A percentile compares a stretch with the other conserved stretches of the same genome.
Conservation (phyloP, 306 rosid species). For the Malus sieversii region DNA sequence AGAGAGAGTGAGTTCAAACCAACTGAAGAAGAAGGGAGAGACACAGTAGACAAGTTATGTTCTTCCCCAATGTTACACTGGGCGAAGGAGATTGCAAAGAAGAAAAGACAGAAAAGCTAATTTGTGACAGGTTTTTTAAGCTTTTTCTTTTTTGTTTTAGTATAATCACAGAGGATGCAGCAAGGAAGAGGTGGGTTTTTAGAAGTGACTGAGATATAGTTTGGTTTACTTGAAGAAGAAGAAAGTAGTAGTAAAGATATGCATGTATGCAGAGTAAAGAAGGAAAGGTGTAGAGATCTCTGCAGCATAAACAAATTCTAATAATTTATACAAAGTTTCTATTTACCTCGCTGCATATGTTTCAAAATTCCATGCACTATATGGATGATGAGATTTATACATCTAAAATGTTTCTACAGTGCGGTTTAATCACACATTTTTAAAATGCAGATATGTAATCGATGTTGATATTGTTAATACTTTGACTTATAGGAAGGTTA, state of each 20-base stretch:
- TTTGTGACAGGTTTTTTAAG: constrained; percentile 12
- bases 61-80: constrained; percentile 11
- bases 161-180: constrained; percentile 15
- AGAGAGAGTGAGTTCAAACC: neutral
- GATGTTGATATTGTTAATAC: no score
- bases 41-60: constrained; percentile 14
- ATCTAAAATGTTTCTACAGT: neutral
- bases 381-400: neutral
- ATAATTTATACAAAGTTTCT: constrained; percentile 13
- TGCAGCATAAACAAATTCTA: constrained; percentile 6
- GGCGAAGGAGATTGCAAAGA: constrained; percentile 20
- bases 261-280: constrained; percentile 6
- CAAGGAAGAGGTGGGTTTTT: constrained; percentile 13
- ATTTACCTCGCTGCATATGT: neutral
- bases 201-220: constrained; percentile 9
- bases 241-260: constrained; percentile 5
- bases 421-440: no score
- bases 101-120: constrained; percentile 13
- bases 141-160: neutral
- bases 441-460: no score
- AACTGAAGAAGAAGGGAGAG: constrained; percentile 6
- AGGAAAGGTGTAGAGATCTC: constrained; percentile 11
- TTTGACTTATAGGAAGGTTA: no score
- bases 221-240: constrained; percentile 14
- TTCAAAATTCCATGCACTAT: neutral